phyloP scores from a whole-genome alignment of 208 protist genomes.

The Trypanosoma platydactyli region DNA sequence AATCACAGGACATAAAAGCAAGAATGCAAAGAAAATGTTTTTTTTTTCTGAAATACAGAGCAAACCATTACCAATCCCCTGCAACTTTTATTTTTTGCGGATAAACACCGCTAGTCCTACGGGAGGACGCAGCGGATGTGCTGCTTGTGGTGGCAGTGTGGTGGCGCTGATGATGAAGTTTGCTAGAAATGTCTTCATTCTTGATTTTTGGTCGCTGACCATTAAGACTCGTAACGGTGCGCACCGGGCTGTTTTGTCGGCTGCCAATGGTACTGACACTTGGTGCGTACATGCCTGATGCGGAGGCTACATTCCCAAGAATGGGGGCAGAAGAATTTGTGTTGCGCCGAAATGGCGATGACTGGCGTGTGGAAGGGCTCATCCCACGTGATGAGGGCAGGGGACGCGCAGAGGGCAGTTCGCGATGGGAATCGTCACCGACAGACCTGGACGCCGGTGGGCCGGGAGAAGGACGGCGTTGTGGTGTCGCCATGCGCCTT shows the following conservation, averaged over 20 bases:
- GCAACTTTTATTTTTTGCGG: conserved; percentile 35
- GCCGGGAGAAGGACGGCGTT: conserved; percentile 49
- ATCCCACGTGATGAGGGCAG: neutral
- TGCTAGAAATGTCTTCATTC: conserved; percentile 12
- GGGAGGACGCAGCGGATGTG: neutral
- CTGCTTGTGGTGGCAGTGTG: too few relatives aligned
- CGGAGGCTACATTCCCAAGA: neutral
- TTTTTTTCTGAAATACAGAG: neutral
- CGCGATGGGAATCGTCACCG: neutral
- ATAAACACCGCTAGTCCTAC: conserved; percentile 31
- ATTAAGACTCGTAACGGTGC: conserved; percentile 1
- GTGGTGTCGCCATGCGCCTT: conserved; percentile 28
- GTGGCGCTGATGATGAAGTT: neutral
- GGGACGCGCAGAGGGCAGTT: neutral
- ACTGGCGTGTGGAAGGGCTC: conserved; percentile 11
- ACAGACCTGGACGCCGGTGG: conserved; percentile 26
- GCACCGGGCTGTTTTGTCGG: conserved; percentile 24
- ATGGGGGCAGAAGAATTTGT: neutral
- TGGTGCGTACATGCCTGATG: conserved; percentile 9
- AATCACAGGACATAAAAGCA: too few relatives aligned
- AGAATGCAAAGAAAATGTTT: conserved; percentile 7
- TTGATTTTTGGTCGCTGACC: conserved; percentile 18
- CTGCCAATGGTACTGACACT: conserved; percentile 29
- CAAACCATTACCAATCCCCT: conserved; percentile 39
- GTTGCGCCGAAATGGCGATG: conserved; percentile 21